Base-by-base conservation (phyloP, 768 basidiomycete species). In the Coprinopsis strossmayeri region DNA sequence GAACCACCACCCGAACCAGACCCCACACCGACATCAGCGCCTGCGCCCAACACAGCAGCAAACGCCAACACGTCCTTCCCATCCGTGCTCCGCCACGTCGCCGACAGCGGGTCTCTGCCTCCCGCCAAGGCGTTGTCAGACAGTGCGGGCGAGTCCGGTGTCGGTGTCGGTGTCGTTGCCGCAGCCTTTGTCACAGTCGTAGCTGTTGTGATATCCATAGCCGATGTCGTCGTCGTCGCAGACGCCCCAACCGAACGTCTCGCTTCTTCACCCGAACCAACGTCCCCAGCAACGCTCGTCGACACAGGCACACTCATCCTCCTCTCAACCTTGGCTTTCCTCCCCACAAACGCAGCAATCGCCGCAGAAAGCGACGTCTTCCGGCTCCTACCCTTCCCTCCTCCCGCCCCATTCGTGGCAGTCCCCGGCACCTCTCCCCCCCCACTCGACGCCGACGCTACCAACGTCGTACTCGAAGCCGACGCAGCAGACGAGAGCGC, bases 1-100 rank as follows among this genome's bases (percentile, higher is more conserved):
- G 45, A 39, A 11, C 41, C 45, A 27, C 25, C 45, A 45, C 7
- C 39, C 18, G n/a, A 57, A 32, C n/a, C n/a, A n/a, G n/a, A n/a
- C n/a, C n/a, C n/a, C n/a, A 18, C 37, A 17, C 18, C 37, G 37
- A 17, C 17, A 32, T 32, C 15, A 32, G 30, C 7, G 30, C 9
- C 7, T 38, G 17, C 37, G 37, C 30, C 37, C 37, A 38, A 38
- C 37, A 17, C 37, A 5, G 18, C 5, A n/a, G n/a, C n/a, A n/a
- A n/a, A n/a, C n/a, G n/a, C n/a, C n/a, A n/a, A n/a, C n/a, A n/a
- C n/a, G n/a, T n/a, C n/a, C n/a, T n/a, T n/a, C n/a, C n/a, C n/a
- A n/a, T n/a, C n/a, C n/a, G n/a, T n/a, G n/a, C n/a, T n/a, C n/a
- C n/a, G n/a, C n/a, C n/a, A n/a, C n/a, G n/a, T n/a, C n/a, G n/a